Evolutionary conservation across 2,329 filamentous ascomycete genomes (phyloP).

Genomic region (Myotisia sp.): DNA sequence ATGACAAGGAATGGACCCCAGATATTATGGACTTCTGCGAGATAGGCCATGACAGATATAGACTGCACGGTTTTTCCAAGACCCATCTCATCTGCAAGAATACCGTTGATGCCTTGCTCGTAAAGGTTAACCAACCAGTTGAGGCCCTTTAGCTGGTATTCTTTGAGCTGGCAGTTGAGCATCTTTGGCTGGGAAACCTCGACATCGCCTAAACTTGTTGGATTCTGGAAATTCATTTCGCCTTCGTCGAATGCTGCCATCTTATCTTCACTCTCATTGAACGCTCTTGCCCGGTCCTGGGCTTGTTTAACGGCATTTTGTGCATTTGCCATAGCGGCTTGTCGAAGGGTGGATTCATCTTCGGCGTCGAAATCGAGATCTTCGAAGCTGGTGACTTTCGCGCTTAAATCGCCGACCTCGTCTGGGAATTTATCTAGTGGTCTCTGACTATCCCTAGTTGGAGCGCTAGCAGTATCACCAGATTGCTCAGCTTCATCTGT

Average conservation of each 20-base stretch:
- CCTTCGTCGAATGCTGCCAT: conserved; percentile 74
- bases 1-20: conserved; percentile 86
- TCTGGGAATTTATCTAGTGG: conserved; percentile 32
- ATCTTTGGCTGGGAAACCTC: conserved; percentile 90
- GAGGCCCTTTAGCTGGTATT: conserved; percentile 97
- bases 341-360: conserved; percentile 65
- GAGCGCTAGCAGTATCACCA: conserved; percentile 43
- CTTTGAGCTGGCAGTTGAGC: conserved; percentile 85
- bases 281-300: conserved; percentile 79
- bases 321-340: conserved; percentile 86
- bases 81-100: conserved; percentile 98
- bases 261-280: conserved; percentile 59
- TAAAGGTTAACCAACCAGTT: conserved; percentile 99
- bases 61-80: conserved; percentile 98
- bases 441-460: conserved; percentile 30
- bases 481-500: conserved; percentile 91
- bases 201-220: conserved; percentile 82
- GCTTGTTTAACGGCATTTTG: conserved; percentile 92
- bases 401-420: conserved; percentile 36
- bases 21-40: conserved; percentile 96
- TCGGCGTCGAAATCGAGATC: conserved; percentile 92
- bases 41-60: conserved; percentile 97
- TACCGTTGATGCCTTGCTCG: conserved; percentile 95
- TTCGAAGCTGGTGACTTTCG: conserved; percentile 84
- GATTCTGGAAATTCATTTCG: conserved; percentile 99